Evolutionary conservation across 768 basidiomycete genomes (phyloP).

Genomic region (Rhodotorula graminis): DNA sequence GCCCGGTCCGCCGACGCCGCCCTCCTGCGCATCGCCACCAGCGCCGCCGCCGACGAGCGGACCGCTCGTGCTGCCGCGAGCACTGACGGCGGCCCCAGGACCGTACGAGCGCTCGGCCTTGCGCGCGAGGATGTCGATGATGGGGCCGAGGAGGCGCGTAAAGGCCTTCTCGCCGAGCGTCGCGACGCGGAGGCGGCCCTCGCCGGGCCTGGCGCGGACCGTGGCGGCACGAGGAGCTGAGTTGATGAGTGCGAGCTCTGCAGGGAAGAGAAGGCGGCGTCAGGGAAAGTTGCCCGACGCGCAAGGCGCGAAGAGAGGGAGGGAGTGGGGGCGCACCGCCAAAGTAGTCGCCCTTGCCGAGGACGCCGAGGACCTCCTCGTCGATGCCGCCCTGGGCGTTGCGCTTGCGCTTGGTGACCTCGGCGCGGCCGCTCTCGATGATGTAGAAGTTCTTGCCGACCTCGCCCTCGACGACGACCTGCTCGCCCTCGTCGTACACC

Average conservation of each 20-base stretch:
- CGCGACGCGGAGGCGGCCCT: slow-evolving; percentile 75
- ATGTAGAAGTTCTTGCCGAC: slow-evolving; percentile 97
- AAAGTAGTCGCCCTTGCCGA: slow-evolving; percentile 93
- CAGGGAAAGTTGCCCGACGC: neutral
- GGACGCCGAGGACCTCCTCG: slow-evolving; percentile 67
- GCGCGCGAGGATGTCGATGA: slow-evolving; percentile 43
- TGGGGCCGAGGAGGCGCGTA: slow-evolving; percentile 73
- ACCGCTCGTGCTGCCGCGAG: neutral
- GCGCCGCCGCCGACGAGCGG: neutral
- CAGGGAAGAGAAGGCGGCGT: slow-evolving; percentile 12
- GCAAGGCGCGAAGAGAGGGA: slow-evolving; percentile 7
- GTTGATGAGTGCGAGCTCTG: slow-evolving; percentile 86
- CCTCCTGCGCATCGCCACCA: neutral
- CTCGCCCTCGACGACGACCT: slow-evolving; percentile 86
- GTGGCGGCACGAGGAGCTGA: slow-evolving; percentile 92
- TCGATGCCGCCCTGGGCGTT: slow-evolving; percentile 52
- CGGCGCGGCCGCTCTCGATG: slow-evolving; percentile 86
- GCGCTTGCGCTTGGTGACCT: slow-evolving; percentile 70
- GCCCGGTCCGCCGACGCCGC: neutral
- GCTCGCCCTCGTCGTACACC: slow-evolving; percentile 74
- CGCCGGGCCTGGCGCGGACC: slow-evolving; percentile 59
- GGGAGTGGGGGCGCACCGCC: slow-evolving; percentile 74
- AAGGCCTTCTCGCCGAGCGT: slow-evolving; percentile 89
- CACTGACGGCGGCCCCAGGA: slow-evolving; percentile 20
- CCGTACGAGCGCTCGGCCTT: slow-evolving; percentile 42